Evolutionary conservation across 2,329 filamentous ascomycete species (phyloP).

Genomic region (Incumbomyces lentus): DNA sequence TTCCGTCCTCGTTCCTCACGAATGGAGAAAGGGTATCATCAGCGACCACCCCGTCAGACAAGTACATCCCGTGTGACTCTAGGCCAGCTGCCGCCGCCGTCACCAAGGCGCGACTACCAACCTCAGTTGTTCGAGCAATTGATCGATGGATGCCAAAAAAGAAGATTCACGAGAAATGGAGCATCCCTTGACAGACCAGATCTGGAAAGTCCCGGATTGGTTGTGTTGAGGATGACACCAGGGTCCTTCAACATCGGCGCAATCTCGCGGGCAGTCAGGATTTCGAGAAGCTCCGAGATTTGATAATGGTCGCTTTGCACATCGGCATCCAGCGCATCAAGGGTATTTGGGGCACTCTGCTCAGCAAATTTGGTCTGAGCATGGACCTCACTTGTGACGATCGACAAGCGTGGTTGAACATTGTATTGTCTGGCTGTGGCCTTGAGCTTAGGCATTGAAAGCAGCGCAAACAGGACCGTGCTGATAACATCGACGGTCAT

Average conservation of each 20-base stretch:
- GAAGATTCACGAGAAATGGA: background rate
- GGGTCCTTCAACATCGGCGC: slow-evolving; percentile 4
- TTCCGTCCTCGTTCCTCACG: slow-evolving; percentile 4
- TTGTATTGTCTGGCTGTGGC: slow-evolving; percentile 13
- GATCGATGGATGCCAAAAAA: slow-evolving; percentile 3
- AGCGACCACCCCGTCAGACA: slow-evolving; percentile 1
- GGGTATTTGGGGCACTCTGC: slow-evolving; percentile 13
- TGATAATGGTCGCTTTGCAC: slow-evolving; percentile 11
- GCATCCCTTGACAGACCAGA: slow-evolving; percentile 12
- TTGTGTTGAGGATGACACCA: slow-evolving; percentile 16
- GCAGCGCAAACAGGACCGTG: slow-evolving; percentile 21
- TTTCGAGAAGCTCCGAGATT: slow-evolving; percentile 17
- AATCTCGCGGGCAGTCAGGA: slow-evolving; percentile 17
- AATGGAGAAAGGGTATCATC: background rate
- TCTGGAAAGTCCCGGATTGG: slow-evolving; percentile 21
- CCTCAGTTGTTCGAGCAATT: slow-evolving; percentile 3
- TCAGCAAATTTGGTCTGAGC: slow-evolving; percentile 16
- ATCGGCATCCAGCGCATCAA: slow-evolving; percentile 4
- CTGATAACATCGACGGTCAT: slow-evolving; percentile 24
- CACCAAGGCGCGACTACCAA: slow-evolving; percentile 4
- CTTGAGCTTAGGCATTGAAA: slow-evolving; percentile 19
- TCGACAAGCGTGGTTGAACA: slow-evolving; percentile 14
- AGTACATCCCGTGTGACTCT: slow-evolving; percentile 6
- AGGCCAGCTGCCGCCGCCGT: background rate
- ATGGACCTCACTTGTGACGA: slow-evolving; percentile 21